phyloP scores from a whole-genome alignment of 352 stramenopile genomes.

The Paralagenidium karlingii region DNA sequence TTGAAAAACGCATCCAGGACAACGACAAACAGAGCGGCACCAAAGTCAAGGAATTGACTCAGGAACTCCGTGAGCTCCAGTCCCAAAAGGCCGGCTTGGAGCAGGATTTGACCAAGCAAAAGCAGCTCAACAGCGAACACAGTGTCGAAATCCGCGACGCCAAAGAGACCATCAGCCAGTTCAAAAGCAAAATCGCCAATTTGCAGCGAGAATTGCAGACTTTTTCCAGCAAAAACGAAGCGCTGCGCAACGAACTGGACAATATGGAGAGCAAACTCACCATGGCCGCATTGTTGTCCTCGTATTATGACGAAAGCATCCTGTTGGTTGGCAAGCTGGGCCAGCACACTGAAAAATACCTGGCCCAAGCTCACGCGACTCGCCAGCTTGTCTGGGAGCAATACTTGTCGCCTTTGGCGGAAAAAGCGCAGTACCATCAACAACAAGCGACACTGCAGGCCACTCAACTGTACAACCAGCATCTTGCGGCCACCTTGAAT shows the following conservation, averaged over 20 bases:
- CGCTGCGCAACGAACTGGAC: slow-evolving; percentile 32
- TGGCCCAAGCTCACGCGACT: slow-evolving; percentile 25
- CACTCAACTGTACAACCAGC: slow-evolving; percentile 46
- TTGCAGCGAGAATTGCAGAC: no score
- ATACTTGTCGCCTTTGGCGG: no score
- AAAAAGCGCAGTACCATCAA: slow-evolving; percentile 28
- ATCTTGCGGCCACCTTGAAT: slow-evolving; percentile 47
- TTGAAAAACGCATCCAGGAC: no score
- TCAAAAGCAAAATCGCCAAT: no score
- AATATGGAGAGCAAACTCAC: slow-evolving; percentile 44
- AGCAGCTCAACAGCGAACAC: no score
- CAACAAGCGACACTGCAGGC: slow-evolving; percentile 22
- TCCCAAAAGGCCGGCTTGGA: no score
- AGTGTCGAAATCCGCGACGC: no score
- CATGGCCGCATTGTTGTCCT: slow-evolving; percentile 49
- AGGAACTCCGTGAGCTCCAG: no score
- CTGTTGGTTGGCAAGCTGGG: slow-evolving; percentile 25
- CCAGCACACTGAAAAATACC: slow-evolving; percentile 17
- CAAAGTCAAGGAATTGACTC: no score
- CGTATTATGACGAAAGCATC: slow-evolving; percentile 72
- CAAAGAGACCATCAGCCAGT: no score
- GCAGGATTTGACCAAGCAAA: no score
- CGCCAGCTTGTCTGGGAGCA: slow-evolving; percentile 26
- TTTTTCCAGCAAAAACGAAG: slow-evolving; percentile 58
- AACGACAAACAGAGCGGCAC: no score